A percentile compares a stretch with the other conserved stretches of the same genome.
phyloP scores from a whole-genome alignment of 2,329 filamentous ascomycete species.

The Neobulgaria alba region DNA sequence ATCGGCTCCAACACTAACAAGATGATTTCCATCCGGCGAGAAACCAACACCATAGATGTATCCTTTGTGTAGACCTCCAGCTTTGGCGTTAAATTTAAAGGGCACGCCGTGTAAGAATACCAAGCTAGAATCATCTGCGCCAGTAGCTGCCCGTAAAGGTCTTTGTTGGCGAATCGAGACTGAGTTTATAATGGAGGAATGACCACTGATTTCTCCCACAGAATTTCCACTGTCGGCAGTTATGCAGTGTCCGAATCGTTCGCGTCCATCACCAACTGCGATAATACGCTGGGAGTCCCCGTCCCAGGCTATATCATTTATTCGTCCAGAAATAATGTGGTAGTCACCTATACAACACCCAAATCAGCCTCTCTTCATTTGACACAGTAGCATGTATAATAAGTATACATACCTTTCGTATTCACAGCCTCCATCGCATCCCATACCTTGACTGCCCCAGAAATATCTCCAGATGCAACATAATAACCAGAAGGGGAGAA shows the following conservation, averaged over 20 bases:
- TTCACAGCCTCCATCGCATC: constrained; percentile 76
- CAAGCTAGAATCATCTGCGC: constrained; percentile 79
- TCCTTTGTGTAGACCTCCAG: constrained; percentile 70
- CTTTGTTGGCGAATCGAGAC: constrained; percentile 84
- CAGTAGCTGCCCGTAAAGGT: constrained; percentile 85
- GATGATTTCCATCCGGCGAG: constrained; percentile 71
- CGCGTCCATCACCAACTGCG: constrained; percentile 89
- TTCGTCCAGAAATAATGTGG: constrained; percentile 83
- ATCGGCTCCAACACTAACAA: constrained; percentile 91
- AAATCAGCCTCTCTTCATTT: not conserved
- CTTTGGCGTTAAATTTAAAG: constrained; percentile 90
- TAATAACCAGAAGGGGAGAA: constrained; percentile 95
- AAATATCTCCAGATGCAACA: constrained; percentile 81
- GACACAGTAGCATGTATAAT: not conserved
- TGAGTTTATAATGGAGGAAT: constrained; percentile 83
- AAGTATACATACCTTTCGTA: constrained; percentile 48
- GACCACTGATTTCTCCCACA: constrained; percentile 87
- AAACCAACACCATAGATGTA: constrained; percentile 86
- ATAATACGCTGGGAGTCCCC: constrained; percentile 95
- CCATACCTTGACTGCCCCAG: constrained; percentile 84
- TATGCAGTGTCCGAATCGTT: constrained; percentile 88
- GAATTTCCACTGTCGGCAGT: constrained; percentile 94
- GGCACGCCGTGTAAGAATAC: constrained; percentile 91
- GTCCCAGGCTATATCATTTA: constrained; percentile 97
- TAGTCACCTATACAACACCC: constrained; percentile 57